A percentile compares a stretch with the other conserved stretches of the same genome.
Evolutionary conservation across 2,329 filamentous ascomycete genomes (phyloP).

Genomic region (Ceratocystis ficicola): DNA sequence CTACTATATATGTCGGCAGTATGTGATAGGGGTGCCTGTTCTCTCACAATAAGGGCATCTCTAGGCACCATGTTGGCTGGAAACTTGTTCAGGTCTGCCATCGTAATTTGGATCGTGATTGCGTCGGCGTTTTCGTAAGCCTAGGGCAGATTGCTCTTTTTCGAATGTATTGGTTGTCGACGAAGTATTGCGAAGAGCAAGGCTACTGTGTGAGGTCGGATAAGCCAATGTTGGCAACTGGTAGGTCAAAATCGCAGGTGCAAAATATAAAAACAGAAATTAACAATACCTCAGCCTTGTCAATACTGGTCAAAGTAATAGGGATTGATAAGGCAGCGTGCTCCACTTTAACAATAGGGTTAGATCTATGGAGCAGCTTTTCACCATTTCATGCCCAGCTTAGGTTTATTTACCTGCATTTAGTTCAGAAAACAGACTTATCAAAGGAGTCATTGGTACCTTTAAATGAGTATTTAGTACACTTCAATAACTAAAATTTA

Average conservation of each 20-base stretch:
- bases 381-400: no score
- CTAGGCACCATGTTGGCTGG: conserved; percentile 54
- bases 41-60: conserved; percentile 47
- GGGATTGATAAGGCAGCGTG: no score
- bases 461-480: no score
- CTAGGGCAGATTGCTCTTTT: neutral
- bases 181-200: neutral
- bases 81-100: conserved; percentile 52
- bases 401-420: no score
- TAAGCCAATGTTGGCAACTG: neutral
- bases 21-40: conserved; percentile 44
- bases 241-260: neutral
- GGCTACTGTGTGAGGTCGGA: neutral
- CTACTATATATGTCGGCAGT: conserved; percentile 56
- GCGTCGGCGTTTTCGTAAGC: neutral
- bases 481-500: no score
- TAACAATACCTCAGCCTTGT: neutral
- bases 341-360: neutral
- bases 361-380: no score
- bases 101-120: conserved; percentile 28
- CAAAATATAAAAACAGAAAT: neutral
- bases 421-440: no score
- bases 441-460: no score
- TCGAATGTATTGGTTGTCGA: neutral
- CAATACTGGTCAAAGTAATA: no score